Percentiles rank a stretch among this genome's conserved stretches.
Evolutionary conservation across 805 yeast genomes (phyloP).

Genomic region (Kuraishia hungarica): DNA sequence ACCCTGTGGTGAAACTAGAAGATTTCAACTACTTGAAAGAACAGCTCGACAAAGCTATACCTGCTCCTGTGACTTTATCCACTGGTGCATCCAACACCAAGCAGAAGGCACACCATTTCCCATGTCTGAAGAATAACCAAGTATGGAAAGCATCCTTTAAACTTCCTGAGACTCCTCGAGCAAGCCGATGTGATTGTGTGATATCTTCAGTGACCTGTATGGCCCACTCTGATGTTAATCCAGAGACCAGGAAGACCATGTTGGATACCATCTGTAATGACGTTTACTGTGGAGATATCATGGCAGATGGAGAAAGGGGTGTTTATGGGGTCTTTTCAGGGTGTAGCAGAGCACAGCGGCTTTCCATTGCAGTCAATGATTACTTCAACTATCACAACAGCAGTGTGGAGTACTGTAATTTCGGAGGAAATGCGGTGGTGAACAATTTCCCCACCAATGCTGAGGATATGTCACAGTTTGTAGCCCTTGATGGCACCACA

Average conservation of each 20-base stretch:
- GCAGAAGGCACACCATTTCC: background rate
- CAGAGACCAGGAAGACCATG: constrained; percentile 16
- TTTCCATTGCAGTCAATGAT: constrained; percentile 32
- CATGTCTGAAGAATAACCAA: constrained; percentile 3
- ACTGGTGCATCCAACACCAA: constrained; percentile 2
- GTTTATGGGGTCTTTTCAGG: constrained; percentile 33
- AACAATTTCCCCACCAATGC: constrained; percentile 2
- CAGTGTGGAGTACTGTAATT: constrained; percentile 3
- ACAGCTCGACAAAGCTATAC: constrained; percentile 17
- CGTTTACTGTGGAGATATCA: constrained; percentile 30
- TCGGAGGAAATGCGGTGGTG: constrained; percentile 4
- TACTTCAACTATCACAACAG: constrained; percentile 16
- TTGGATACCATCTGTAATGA: constrained; percentile 24
- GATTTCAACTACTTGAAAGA: constrained; percentile 28
- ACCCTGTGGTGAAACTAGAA: constrained; percentile 15
- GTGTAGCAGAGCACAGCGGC: constrained; percentile 27
- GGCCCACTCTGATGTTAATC: constrained; percentile 11
- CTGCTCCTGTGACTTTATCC: constrained; percentile 11
- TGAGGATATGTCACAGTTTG: constrained; percentile 4
- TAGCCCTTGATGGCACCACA: constrained; percentile 1
- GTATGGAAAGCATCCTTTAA: constrained; percentile 15
- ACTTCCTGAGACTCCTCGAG: constrained; percentile 33
- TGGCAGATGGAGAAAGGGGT: constrained; percentile 26
- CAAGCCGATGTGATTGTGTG: constrained; percentile 34
- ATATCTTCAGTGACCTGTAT: constrained; percentile 31